Evolutionary conservation across 2,329 filamentous ascomycete species (phyloP).

Genomic region (Beauveria sp.): DNA sequence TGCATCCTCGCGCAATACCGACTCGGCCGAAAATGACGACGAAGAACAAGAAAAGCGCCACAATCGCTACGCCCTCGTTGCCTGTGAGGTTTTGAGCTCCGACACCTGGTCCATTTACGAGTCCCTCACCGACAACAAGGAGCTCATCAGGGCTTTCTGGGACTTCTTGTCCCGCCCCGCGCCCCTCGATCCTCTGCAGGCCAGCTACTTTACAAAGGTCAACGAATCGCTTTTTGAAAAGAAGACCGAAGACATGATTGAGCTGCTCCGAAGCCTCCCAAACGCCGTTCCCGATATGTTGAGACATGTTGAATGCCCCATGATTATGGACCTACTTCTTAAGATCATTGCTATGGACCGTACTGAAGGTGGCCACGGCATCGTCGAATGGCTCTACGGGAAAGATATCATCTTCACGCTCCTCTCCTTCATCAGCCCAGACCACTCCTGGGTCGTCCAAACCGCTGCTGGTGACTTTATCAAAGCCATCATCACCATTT

Average conservation of each 20-base stretch:
- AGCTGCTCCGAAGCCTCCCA: conserved; percentile 76
- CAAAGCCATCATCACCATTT: conserved; percentile 98
- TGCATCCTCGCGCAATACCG: conserved; percentile 44
- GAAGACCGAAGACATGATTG: conserved; percentile 96
- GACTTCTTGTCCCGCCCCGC: conserved; percentile 75
- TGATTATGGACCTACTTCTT: conserved; percentile 94
- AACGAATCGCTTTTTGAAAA: conserved; percentile 97
- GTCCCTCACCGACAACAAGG: conserved; percentile 77
- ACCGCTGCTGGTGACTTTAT: conserved; percentile 96
- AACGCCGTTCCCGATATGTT: conserved; percentile 78
- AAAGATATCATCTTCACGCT: conserved; percentile 82
- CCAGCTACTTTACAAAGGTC: conserved; percentile 97
- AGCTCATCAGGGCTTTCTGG: conserved; percentile 81
- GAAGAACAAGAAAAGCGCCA: conserved; percentile 86
- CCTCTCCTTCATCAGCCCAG: conserved; percentile 76
- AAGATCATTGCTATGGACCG: conserved; percentile 97
- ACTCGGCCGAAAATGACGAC: conserved; percentile 41
- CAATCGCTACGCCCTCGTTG: conserved; percentile 87
- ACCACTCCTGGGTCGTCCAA: conserved; percentile 83
- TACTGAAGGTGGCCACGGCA: conserved; percentile 80
- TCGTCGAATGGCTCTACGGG: conserved; percentile 94
- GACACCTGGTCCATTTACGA: conserved; percentile 97
- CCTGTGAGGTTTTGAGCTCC: conserved; percentile 87
- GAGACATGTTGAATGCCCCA: conserved; percentile 90
- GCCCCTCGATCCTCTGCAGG: conserved; percentile 85